Percentiles rank a stretch among this genome's conserved stretches.
These are phyloP conservation scores for Cenococcum geophilum DNA, from an alignment of 495 filamentous ascomycete genomes.

Conservation along the genomic window DNA sequence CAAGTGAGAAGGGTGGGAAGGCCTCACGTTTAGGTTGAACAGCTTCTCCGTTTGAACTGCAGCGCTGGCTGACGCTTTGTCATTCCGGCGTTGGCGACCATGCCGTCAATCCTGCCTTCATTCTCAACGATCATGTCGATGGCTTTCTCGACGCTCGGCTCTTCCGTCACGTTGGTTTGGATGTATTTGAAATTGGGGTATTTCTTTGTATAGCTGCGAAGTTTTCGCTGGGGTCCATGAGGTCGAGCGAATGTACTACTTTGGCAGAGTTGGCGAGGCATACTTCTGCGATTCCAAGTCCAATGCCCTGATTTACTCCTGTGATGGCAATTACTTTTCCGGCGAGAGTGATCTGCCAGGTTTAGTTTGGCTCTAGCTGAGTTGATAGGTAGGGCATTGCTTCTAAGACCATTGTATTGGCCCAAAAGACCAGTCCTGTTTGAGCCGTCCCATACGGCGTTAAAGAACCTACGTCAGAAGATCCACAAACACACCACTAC, in stretches of 20 bases:
- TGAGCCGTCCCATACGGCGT: too few relatives aligned
- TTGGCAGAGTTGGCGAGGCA: slow-evolving; percentile 37
- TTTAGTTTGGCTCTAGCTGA: slow-evolving; percentile 20
- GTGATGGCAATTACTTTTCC: slow-evolving; percentile 30
- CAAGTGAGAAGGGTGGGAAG: background rate
- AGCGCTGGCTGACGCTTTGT: slow-evolving; percentile 46
- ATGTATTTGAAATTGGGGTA: slow-evolving; percentile 40
- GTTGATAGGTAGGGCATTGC: slow-evolving; percentile 21
- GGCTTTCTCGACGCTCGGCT: slow-evolving; percentile 40
- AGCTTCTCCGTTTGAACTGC: slow-evolving; percentile 41
- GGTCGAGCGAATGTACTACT: slow-evolving; percentile 41
- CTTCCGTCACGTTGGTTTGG: slow-evolving; percentile 41
- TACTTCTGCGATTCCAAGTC: slow-evolving; percentile 19
- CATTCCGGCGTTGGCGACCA: slow-evolving; percentile 48
- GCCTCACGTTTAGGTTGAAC: slow-evolving; percentile 40
- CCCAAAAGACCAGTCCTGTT: too few relatives aligned
- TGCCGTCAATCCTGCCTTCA: slow-evolving; percentile 45
- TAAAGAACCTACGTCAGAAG: too few relatives aligned
- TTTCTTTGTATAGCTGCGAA: slow-evolving; percentile 35
- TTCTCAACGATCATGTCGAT: slow-evolving; percentile 41
- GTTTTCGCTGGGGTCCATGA: slow-evolving; percentile 42
- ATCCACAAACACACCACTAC: too few relatives aligned
- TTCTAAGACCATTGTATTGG: background rate
- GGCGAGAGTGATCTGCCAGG: slow-evolving; percentile 31
- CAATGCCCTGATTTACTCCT: slow-evolving; percentile 20